A percentile compares a stretch with the other conserved stretches of the same genome.
phyloP scores from a whole-genome alignment of 345 rosid genomes.

The Aurinia saxatilis region DNA sequence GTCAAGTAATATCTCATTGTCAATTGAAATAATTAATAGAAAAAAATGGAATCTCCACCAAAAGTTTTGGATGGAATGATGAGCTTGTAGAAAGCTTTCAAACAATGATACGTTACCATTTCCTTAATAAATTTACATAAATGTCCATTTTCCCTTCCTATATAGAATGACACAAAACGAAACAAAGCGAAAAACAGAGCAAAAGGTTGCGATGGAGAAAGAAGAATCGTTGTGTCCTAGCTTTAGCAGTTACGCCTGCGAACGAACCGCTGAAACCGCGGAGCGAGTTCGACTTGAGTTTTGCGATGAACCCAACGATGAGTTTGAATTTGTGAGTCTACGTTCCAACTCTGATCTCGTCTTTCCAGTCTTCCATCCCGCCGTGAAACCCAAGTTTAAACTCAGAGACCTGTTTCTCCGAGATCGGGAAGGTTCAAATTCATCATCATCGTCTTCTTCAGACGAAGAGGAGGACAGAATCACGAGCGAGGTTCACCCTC shows the following conservation, averaged over 20 bases:
- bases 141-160: background rate
- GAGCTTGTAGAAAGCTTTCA: background rate
- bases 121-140: background rate
- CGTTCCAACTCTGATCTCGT: conserved; percentile 12
- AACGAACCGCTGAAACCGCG: conserved; percentile 30
- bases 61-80: background rate
- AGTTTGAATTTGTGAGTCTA: conserved; percentile 48
- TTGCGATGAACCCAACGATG: conserved; percentile 22
- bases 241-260: conserved; percentile 52
- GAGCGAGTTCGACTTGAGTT: conserved; percentile 28
- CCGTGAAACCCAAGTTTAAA: conserved; percentile 7
- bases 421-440: conserved; percentile 37
- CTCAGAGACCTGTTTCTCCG: conserved; percentile 36
- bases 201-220: conserved; percentile 15
- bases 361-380: conserved; percentile 50
- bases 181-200: background rate
- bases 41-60: background rate
- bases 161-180: background rate
- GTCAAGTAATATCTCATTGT: conserved; percentile 3
- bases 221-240: conserved; percentile 53
- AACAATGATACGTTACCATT: background rate
- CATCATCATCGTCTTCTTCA: conserved; percentile 42
- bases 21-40: background rate
- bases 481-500: conserved; percentile 28
- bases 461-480: conserved; percentile 30